Percentiles rank a stretch among this genome's conserved stretches.
phyloP scores from a whole-genome alignment of 495 filamentous ascomycete species.

The Rhypophila decipiens region DNA sequence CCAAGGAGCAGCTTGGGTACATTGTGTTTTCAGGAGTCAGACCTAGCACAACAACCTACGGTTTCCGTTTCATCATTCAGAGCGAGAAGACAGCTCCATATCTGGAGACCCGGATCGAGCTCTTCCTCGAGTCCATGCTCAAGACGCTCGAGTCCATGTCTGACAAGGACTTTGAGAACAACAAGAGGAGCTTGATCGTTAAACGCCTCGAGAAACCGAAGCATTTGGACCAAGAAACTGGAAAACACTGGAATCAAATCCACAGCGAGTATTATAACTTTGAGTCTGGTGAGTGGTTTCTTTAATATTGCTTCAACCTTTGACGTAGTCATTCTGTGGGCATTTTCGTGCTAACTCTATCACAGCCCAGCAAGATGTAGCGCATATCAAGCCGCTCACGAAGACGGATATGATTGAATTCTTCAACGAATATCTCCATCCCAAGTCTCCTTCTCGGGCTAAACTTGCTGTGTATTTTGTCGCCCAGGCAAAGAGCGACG shows the following conservation, averaged over 20 bases:
- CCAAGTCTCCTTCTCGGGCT: constrained; percentile 62
- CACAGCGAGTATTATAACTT: constrained; percentile 86
- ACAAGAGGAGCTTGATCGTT: constrained; percentile 84
- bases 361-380: constrained; percentile 68
- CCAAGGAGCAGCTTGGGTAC: constrained; percentile 97
- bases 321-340: neutral
- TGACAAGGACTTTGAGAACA: constrained; percentile 78
- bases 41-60: constrained; percentile 63
- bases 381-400: constrained; percentile 62
- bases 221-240: constrained; percentile 79
- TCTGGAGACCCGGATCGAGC: constrained; percentile 79
- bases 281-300: constrained; percentile 57
- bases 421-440: constrained; percentile 69
- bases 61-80: constrained; percentile 89
- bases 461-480: constrained; percentile 79
- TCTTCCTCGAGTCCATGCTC: constrained; percentile 64
- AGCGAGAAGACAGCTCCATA: constrained; percentile 80
- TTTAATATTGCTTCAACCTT: neutral
- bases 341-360: neutral
- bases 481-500: constrained; percentile 54
- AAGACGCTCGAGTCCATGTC: constrained; percentile 66
- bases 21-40: constrained; percentile 81
- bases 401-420: constrained; percentile 77
- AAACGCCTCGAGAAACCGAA: constrained; percentile 89
- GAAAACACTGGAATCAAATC: constrained; percentile 78